phyloP scores from a whole-genome alignment of 345 rosid genomes.

The Boechera stricta region DNA sequence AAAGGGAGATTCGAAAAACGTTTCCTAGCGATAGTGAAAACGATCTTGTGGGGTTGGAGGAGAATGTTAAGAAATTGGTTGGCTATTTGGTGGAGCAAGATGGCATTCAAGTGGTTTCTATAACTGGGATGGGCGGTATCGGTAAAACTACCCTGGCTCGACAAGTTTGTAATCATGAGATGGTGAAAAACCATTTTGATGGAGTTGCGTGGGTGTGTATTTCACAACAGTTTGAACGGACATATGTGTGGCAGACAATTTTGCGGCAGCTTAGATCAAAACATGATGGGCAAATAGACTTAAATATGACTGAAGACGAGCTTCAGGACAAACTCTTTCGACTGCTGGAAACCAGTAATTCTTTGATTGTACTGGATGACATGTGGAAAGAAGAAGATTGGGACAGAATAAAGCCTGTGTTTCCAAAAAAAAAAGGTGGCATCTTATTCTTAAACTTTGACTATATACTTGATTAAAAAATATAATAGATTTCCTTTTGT shows the following conservation, averaged over 20 bases:
- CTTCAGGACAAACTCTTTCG: slow-evolving; percentile 23
- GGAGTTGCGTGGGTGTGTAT: slow-evolving; percentile 48
- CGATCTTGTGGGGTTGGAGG: slow-evolving; percentile 50
- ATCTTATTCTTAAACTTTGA: neutral
- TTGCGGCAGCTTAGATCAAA: slow-evolving; percentile 2
- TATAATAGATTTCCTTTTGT: too few relatives aligned
- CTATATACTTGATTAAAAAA: too few relatives aligned
- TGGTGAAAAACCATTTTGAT: slow-evolving; percentile 34
- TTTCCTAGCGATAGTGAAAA: slow-evolving; percentile 38
- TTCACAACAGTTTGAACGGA: slow-evolving; percentile 44
- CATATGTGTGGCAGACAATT: slow-evolving; percentile 44
- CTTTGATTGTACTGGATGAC: slow-evolving; percentile 54
- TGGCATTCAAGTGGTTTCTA: slow-evolving; percentile 31
- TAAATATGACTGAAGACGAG: slow-evolving; percentile 23
- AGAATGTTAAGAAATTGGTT: slow-evolving; percentile 28
- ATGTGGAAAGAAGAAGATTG: slow-evolving; percentile 48
- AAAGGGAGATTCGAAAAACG: slow-evolving; percentile 29
- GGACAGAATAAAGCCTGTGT: slow-evolving; percentile 40
- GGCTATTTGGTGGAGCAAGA: slow-evolving; percentile 18
- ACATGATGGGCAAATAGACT: neutral
- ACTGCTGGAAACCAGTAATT: slow-evolving; percentile 29
- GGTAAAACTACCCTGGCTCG: slow-evolving; percentile 59
- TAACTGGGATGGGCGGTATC: slow-evolving; percentile 64
- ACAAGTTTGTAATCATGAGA: slow-evolving; percentile 33
- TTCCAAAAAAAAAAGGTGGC: slow-evolving; percentile 17